Conservation (phyloP, 169 alveolate species). For the Cryptosporidium sp. region DNA sequence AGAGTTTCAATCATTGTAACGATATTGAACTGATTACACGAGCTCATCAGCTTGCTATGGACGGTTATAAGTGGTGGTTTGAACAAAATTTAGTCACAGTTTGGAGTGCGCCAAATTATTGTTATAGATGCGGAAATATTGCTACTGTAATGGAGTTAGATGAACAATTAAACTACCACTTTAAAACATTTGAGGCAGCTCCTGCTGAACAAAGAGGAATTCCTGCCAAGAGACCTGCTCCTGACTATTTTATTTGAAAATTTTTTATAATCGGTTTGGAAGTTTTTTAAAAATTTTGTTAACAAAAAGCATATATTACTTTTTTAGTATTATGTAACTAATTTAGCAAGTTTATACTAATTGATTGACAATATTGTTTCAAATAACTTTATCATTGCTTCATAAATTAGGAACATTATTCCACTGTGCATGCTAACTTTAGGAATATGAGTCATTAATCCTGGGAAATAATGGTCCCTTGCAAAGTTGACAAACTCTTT, state of each 20-base stretch:
- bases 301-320: not conserved
- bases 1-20: slow-evolving; percentile 95
- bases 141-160: slow-evolving; percentile 92
- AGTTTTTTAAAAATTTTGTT: not conserved
- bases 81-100: slow-evolving; percentile 87
- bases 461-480: slow-evolving; percentile 32
- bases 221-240: slow-evolving; percentile 88
- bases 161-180: slow-evolving; percentile 87
- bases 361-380: not conserved
- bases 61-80: slow-evolving; percentile 96
- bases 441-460: slow-evolving; percentile 68
- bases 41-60: slow-evolving; percentile 99
- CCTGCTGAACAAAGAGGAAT: slow-evolving; percentile 88
- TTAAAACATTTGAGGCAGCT: slow-evolving; percentile 89
- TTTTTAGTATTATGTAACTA: not conserved
- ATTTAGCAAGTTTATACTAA: not conserved
- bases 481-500: slow-evolving; percentile 6
- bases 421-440: slow-evolving; percentile 67
- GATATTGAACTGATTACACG: slow-evolving; percentile 96
- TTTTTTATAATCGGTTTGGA: not conserved
- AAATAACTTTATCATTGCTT: slow-evolving; percentile 10
- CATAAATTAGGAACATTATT: slow-evolving; percentile 65
- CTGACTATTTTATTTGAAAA: slow-evolving; percentile 86
- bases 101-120: slow-evolving; percentile 98
- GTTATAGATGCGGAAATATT: slow-evolving; percentile 93